Conservation (phyloP, 164 flowering plant species). For the Nelumbo lutea region DNA sequence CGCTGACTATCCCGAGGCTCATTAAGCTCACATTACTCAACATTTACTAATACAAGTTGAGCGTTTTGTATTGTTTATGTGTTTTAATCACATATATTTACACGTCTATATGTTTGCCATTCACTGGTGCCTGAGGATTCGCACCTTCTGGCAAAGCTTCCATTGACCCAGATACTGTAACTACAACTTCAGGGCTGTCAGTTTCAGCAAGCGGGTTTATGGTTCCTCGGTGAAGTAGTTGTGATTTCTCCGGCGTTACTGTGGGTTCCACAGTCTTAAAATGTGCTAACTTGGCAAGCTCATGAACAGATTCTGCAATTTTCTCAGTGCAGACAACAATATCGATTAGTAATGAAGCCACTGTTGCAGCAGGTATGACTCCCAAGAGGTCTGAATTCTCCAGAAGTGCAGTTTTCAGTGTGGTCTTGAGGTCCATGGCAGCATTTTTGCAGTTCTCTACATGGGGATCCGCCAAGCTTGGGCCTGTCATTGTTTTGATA, state of each 20-base stretch:
- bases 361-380: constrained; percentile 36
- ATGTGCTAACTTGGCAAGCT: constrained; percentile 38
- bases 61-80: no score
- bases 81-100: neutral
- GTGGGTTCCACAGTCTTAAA: constrained; percentile 25
- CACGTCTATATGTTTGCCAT: neutral
- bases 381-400: constrained; percentile 28
- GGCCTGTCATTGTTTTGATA: constrained; percentile 32
- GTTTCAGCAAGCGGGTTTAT: constrained; percentile 2
- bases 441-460: constrained; percentile 32
- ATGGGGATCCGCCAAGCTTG: constrained; percentile 22
- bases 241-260: constrained; percentile 13
- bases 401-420: constrained; percentile 26
- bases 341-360: constrained; percentile 50
- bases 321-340: constrained; percentile 11
- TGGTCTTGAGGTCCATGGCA: constrained; percentile 29
- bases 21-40: no score
- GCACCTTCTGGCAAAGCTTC: constrained; percentile 2
- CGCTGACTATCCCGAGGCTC: no score
- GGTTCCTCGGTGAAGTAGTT: constrained; percentile 13
- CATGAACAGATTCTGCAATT: constrained; percentile 34
- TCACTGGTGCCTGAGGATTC: neutral
- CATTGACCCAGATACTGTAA: constrained; percentile 5
- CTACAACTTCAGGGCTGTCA: neutral
- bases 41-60: no score